These are phyloP conservation scores for Pseudogymnoascus sp. DNA, from an alignment of 2,329 filamentous ascomycete genomes.

Conservation along the genomic window DNA sequence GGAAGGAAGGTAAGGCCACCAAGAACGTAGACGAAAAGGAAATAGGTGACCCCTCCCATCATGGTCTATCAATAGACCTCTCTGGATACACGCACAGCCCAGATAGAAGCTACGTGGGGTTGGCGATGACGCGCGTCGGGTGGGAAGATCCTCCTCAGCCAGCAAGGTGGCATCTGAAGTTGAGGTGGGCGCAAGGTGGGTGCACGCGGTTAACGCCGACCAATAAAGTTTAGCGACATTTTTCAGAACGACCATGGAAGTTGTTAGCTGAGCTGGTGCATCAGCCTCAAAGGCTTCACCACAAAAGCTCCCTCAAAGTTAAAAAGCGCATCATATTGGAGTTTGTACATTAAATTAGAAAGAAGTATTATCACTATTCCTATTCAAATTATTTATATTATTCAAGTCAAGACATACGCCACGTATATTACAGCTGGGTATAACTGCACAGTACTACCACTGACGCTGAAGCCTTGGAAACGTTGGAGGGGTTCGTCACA, in stretches of 20 bases:
- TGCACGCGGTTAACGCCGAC: not conserved
- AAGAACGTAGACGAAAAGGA: conserved; percentile 5
- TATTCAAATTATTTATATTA: not conserved
- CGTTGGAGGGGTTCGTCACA: not conserved
- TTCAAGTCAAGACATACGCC: not conserved
- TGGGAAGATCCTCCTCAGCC: not conserved
- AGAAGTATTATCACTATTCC: not conserved
- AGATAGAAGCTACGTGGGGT: not conserved
- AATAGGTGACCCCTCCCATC: conserved; percentile 9
- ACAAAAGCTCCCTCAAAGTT: not conserved
- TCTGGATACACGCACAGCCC: not conserved
- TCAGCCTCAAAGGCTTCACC: not conserved
- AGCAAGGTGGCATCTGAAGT: conserved; percentile 8
- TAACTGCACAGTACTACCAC: not conserved
- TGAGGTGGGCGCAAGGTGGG: not conserved
- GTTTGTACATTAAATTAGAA: not conserved
- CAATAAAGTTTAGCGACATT: conserved; percentile 4
- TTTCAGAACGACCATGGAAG: not conserved
- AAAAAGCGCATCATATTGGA: not conserved
- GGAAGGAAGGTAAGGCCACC: conserved; percentile 7
- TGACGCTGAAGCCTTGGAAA: not conserved
- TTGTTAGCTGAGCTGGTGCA: not conserved
- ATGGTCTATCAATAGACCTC: conserved; percentile 5
- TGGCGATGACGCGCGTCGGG: not conserved
- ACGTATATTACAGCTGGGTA: not conserved